Base-by-base conservation (phyloP, 306 rosid genomes). In the Medicago lupulina region DNA sequence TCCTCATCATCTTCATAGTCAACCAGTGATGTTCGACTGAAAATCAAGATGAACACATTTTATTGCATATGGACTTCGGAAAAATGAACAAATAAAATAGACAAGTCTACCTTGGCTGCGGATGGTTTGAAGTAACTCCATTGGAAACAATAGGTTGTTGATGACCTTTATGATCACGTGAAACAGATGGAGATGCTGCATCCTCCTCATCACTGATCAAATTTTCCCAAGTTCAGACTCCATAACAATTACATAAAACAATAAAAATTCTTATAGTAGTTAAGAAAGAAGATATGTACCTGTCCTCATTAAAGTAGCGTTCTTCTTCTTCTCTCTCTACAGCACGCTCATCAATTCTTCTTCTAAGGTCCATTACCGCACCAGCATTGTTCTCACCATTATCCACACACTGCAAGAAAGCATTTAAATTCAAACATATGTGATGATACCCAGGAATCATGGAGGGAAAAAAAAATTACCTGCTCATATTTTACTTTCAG, bases 1-100 rank as follows among this genome's bases (percentile, higher is more conserved):
- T 94, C 98, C 82, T 93, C 98, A 43, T 94, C 98, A 61, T 94
- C 98, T 25, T 88, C 98, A 69, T 94, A 94, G 68, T 94, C 98
- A 53, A 94, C 98, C 77, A 94, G 87, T 76, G 96, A 77, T 60
- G 87, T 90, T 47, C 90, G 86, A 84, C 90, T 86, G 87, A 76
- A 76, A 74, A 70, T 57, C 60, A 78, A 71, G 36, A 79, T 31
- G 61, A 51, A 71, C 53, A 15, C 14, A 71, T 34, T 62, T 62
- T 5, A 76, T 11, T 15, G 34, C 46, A 68, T 17, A 43, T 5
- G 43, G 25, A 67, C 71, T 54, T 8, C 9, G 15, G 18, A 61
- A 67, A 72, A 53, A 2, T 39, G 16, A 47, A 53, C 18, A 12
- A 77, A 51, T 21, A 53, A 73, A 63, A 36, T 62, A 47, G 18